phyloP scores from a whole-genome alignment of 371 early-diverging fungal species.

The Saksenaea vasiformis region DNA sequence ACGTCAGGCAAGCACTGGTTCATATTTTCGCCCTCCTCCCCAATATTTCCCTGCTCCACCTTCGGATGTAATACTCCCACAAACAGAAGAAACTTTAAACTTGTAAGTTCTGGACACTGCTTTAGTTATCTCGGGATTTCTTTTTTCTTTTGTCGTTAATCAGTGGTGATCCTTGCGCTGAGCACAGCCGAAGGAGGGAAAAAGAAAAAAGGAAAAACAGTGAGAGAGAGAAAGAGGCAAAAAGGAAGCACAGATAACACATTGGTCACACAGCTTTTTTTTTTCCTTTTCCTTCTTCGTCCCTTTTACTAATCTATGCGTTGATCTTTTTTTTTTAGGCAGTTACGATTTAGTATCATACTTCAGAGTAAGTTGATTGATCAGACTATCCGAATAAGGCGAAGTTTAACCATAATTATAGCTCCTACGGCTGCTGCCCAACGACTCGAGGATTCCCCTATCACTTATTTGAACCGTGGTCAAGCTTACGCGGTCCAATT shows the following conservation, averaged over 20 bases:
- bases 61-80: neutral
- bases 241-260: slow-evolving; percentile 4
- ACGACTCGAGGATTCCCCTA: slow-evolving; percentile 39
- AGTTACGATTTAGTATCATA: slow-evolving; percentile 3
- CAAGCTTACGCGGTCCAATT: slow-evolving; percentile 56
- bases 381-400: neutral
- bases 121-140: neutral
- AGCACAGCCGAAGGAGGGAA: no score
- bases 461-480: slow-evolving; percentile 71
- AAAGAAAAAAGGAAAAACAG: neutral
- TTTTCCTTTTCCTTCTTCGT: neutral
- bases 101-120: slow-evolving; percentile 2
- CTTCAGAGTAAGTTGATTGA: slow-evolving; percentile 5
- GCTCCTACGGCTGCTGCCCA: slow-evolving; percentile 42
- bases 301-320: neutral
- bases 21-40: slow-evolving; percentile 1
- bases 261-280: neutral
- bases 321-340: slow-evolving; percentile 3
- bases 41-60: neutral
- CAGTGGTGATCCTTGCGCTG: neutral
- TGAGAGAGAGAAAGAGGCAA: neutral
- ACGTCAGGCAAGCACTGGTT: neutral
- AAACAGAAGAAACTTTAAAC: slow-evolving; percentile 6
- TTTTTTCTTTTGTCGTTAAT: neutral
- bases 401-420: slow-evolving; percentile 10